Base-by-base conservation (phyloP, 73 alveolate species). In the Paramecium caudatum region DNA sequence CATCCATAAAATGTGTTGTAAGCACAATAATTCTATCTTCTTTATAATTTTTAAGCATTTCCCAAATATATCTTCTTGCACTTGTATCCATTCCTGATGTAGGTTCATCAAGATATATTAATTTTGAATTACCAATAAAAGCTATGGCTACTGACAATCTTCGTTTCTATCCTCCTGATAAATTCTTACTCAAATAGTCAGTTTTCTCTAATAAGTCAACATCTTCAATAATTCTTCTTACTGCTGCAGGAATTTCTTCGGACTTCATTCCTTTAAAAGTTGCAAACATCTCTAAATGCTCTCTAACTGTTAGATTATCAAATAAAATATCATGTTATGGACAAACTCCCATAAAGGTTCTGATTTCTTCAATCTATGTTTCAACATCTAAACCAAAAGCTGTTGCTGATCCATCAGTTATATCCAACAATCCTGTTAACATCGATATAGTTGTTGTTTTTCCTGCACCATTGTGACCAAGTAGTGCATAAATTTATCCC, bases 381-480 rank as follows among this genome's bases (percentile, higher is more conserved):
- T 94, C 90, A 16, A 96, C 83, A 91, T 93, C 95, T 17, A 46
- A 90, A 2, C 97, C 97, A 69, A 50, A 90, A 3, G 91, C 93
- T 6, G 91, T 61, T n/a, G 96, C 96, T 34, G 49, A 39, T 13
- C 99, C 99, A 37, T 55, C 16, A 3, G 96, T 85, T 10, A 96
- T 62, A 50, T 88, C 90, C 33, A 93, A 55, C 47, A 96, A 74
- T 1, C 99, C 99, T 15, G 98, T 93, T 9, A 96, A 82, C 98
- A 97, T 96, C 7, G 98, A 92, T 83, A 98, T 96, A 25, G 99
- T 96, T 4, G 99, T 94, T 2, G 99, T 96, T 91, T 98, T 98
- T 25, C 99, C 99, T 30, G 99, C 99, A 0, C 99, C 99, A 84
- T 98, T 98, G 90, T 98, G 99, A 30, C 99, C 99, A 16, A 98